Conservation (phyloP, 2,329 filamentous ascomycete species). For the Arthroderma uncinatum region DNA sequence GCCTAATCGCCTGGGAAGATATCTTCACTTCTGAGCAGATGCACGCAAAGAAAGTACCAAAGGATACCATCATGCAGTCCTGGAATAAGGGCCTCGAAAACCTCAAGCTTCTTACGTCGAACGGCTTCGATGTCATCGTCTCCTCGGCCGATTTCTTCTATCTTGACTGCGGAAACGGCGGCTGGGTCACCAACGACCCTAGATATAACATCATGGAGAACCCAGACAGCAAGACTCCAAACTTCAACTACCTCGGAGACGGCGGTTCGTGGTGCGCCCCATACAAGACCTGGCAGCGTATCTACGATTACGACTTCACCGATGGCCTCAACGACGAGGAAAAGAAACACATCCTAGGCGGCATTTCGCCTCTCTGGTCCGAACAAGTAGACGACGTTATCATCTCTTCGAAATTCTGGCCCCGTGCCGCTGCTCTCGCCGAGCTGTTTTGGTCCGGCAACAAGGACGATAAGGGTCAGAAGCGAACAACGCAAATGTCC, state of each 20-base stretch:
- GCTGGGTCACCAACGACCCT: slow-evolving; percentile 45
- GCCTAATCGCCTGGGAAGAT: slow-evolving; percentile 49
- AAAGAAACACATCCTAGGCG: slow-evolving; percentile 42
- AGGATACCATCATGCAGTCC: slow-evolving; percentile 43
- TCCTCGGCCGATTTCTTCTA: slow-evolving; percentile 47
- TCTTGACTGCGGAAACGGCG: slow-evolving; percentile 46
- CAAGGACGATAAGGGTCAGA: slow-evolving; percentile 38
- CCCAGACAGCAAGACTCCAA: slow-evolving; percentile 35
- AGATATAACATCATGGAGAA: slow-evolving; percentile 46
- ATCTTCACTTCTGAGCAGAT: slow-evolving; percentile 35
- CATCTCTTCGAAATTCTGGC: slow-evolving; percentile 44
- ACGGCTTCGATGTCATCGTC: slow-evolving; percentile 46
- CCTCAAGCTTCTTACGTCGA: slow-evolving; percentile 41
- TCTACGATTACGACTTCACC: slow-evolving; percentile 49
- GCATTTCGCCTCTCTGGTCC: slow-evolving; percentile 42
- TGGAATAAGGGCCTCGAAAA: slow-evolving; percentile 46
- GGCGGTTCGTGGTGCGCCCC: slow-evolving; percentile 49
- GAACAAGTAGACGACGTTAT: slow-evolving; percentile 46
- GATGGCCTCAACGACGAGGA: slow-evolving; percentile 38
- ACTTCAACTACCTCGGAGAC: slow-evolving; percentile 45
- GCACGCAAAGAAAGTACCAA: slow-evolving; percentile 39
- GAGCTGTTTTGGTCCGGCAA: slow-evolving; percentile 49
- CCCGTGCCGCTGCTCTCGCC: slow-evolving; percentile 45
- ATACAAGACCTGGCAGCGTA: slow-evolving; percentile 51
- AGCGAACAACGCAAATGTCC: slow-evolving; percentile 44